Evolutionary conservation across 2,329 filamentous ascomycete species (phyloP).

Genomic region (Aspergillus sp.): DNA sequence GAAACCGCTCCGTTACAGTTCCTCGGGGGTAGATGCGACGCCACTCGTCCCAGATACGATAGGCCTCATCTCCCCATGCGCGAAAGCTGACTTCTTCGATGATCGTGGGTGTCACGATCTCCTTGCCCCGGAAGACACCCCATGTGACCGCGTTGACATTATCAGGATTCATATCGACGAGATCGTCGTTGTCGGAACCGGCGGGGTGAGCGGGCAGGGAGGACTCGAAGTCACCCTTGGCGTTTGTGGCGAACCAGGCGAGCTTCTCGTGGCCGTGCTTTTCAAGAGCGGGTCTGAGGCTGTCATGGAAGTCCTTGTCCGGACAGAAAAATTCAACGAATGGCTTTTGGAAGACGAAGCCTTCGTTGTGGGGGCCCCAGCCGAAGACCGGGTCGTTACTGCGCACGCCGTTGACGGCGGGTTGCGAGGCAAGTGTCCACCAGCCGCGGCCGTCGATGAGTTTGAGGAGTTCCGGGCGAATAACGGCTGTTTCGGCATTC

Average conservation of each 20-base stretch:
- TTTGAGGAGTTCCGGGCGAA: slow-evolving; percentile 65
- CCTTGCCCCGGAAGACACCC: slow-evolving; percentile 91
- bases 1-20: slow-evolving; percentile 62
- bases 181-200: slow-evolving; percentile 20
- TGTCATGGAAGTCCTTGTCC: slow-evolving; percentile 58
- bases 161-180: slow-evolving; percentile 33
- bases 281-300: slow-evolving; percentile 57
- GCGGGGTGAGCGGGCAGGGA: slow-evolving; percentile 35
- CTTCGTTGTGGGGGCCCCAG: slow-evolving; percentile 78
- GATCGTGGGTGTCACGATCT: slow-evolving; percentile 93
- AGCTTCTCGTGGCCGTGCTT: slow-evolving; percentile 58
- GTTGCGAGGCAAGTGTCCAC: slow-evolving; percentile 96
- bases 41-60: slow-evolving; percentile 94
- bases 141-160: slow-evolving; percentile 93
- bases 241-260: slow-evolving; percentile 83
- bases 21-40: slow-evolving; percentile 74
- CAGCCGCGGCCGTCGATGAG: slow-evolving; percentile 74
- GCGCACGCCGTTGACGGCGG: slow-evolving; percentile 77
- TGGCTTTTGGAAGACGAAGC: slow-evolving; percentile 96
- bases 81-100: slow-evolving; percentile 92
- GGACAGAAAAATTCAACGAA: slow-evolving; percentile 96
- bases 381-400: slow-evolving; percentile 76
- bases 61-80: slow-evolving; percentile 93
- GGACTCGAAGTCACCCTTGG: slow-evolving; percentile 67
- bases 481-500: slow-evolving; percentile 70